Percentiles rank a stretch among this genome's conserved stretches.
Conservation (phyloP, 2,329 filamentous ascomycete genomes). For the Fusarium succisae region DNA sequence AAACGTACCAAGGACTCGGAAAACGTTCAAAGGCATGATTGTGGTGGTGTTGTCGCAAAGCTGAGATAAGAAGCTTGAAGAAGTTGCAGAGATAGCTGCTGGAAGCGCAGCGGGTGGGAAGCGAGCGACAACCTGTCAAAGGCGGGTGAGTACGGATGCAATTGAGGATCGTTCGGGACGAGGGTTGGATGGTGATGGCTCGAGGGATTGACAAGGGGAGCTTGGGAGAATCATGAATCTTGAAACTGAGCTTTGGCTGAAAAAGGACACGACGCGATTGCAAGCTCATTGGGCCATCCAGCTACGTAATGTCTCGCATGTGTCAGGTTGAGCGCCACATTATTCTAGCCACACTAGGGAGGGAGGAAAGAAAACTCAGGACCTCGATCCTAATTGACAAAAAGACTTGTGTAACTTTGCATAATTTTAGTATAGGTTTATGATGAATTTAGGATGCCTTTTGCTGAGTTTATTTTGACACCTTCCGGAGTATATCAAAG, state of each 20-base stretch:
- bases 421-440: neutral
- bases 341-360: neutral
- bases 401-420: neutral
- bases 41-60: conserved; percentile 24
- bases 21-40: conserved; percentile 64
- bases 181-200: conserved; percentile 23
- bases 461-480: neutral
- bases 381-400: neutral
- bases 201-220: conserved; percentile 36
- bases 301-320: conserved; percentile 32
- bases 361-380: neutral
- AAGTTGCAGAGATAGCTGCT: conserved; percentile 22
- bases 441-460: neutral
- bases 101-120: conserved; percentile 28
- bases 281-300: conserved; percentile 43
- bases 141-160: conserved; percentile 7
- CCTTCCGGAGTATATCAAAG: neutral
- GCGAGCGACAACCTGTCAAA: conserved; percentile 29
- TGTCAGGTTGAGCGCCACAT: conserved; percentile 13
- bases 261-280: conserved; percentile 48
- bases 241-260: conserved; percentile 32
- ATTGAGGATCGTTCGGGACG: conserved; percentile 28
- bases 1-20: conserved; percentile 64
- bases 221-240: conserved; percentile 38
- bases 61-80: conserved; percentile 13